Conservation (phyloP, 495 filamentous ascomycete species). For the Neurospora pannonica region DNA sequence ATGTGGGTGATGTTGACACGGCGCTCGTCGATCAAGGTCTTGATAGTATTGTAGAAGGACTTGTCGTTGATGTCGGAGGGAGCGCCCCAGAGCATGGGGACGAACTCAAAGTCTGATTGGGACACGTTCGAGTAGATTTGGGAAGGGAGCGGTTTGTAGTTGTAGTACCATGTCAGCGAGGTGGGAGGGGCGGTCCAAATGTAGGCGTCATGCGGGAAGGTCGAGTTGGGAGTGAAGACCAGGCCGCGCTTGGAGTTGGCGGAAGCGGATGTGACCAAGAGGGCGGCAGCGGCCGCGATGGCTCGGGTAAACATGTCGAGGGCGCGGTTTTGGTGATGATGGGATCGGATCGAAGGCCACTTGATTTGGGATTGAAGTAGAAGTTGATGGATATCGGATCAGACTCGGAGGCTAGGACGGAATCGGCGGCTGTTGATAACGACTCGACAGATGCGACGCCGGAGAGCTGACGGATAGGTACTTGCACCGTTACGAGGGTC, state of each 20-base stretch:
- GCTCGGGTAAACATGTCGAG: neutral
- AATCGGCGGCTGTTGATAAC: neutral
- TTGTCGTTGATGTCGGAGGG: conserved; percentile 33
- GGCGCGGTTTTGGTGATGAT: neutral
- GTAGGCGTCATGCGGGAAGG: conserved; percentile 45
- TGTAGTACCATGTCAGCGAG: conserved; percentile 75
- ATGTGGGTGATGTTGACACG: conserved; percentile 56
- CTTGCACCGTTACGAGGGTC: neutral
- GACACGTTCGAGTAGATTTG: conserved; percentile 30
- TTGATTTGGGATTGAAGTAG: neutral
- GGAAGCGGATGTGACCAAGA: conserved; percentile 4
- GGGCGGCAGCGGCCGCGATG: conserved; percentile 1
- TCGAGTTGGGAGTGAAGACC: conserved; percentile 46
- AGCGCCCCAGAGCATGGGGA: conserved; percentile 73
- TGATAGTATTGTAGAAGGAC: conserved; percentile 46
- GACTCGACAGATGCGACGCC: neutral
- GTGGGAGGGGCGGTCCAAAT: conserved; percentile 46
- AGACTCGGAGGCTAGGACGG: neutral
- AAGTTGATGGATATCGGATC: neutral
- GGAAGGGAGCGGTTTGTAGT: conserved; percentile 51
- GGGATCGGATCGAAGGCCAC: conserved; percentile 1
- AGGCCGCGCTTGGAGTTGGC: conserved; percentile 61
- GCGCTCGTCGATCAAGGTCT: conserved; percentile 32
- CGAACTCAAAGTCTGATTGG: conserved; percentile 52
- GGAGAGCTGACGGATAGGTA: neutral